Evolutionary conservation across 768 basidiomycete genomes (phyloP).

Genomic region (Serendipita sp.): DNA sequence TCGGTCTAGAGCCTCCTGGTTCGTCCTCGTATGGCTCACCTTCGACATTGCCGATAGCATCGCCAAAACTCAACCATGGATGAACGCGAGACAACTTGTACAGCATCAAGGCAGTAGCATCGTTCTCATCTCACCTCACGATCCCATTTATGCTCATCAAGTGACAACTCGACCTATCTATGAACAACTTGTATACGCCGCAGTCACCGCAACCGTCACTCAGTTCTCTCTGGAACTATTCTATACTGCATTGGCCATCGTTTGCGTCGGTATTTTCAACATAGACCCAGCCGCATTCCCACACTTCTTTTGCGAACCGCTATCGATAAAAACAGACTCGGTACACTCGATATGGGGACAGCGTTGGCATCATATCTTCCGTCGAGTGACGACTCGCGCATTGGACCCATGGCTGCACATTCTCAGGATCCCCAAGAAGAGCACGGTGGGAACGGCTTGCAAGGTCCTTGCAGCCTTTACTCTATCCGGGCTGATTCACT

Average conservation of each 20-base stretch:
- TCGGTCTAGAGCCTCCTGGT: background rate
- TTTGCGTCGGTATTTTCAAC: constrained; percentile 5
- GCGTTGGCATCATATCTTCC: constrained; percentile 2
- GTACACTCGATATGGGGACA: background rate
- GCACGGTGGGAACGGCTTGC: background rate
- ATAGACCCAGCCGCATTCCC: background rate
- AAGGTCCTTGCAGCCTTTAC: background rate
- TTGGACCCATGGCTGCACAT: background rate
- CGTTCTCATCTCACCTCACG: background rate
- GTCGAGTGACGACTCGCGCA: background rate
- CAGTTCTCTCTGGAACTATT: background rate
- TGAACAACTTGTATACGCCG: background rate
- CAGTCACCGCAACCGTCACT: background rate
- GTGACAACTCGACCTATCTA: background rate
- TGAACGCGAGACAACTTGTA: background rate
- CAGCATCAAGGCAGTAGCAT: background rate
- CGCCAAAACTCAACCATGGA: background rate
- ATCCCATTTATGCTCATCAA: background rate
- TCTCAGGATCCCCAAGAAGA: background rate
- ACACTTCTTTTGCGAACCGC: background rate
- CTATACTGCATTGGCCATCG: background rate
- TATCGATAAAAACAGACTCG: background rate
- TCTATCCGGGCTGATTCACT: background rate
- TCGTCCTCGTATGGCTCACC: background rate
- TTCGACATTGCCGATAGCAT: background rate